Conservation (phyloP, 129 eudicot species). For the Chrysanthemum lavandulifolium region DNA sequence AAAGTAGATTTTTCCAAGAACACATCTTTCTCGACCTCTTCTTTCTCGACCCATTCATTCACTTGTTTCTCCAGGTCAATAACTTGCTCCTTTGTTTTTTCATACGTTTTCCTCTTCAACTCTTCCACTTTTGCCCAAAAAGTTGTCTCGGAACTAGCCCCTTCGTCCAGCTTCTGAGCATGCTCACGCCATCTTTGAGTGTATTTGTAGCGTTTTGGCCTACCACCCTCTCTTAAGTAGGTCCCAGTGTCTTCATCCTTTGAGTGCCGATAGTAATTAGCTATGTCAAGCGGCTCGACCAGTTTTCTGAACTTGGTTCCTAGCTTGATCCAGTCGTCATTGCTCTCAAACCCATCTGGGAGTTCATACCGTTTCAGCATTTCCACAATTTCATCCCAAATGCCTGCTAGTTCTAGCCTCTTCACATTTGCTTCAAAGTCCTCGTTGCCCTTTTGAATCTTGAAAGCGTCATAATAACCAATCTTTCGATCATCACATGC, state of each 20-base stretch:
- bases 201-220: slow-evolving; percentile 73
- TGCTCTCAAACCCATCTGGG: slow-evolving; percentile 82
- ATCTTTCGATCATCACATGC: slow-evolving; percentile 45
- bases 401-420: slow-evolving; percentile 84
- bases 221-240: slow-evolving; percentile 55
- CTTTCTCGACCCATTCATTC: slow-evolving; percentile 34
- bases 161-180: slow-evolving; percentile 38
- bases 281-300: slow-evolving; percentile 86
- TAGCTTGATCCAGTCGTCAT: slow-evolving; percentile 67
- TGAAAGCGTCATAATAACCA: slow-evolving; percentile 83
- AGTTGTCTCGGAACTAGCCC: slow-evolving; percentile 54
- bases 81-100: slow-evolving; percentile 41
- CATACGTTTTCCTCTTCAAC: slow-evolving; percentile 39
- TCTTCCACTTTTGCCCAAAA: slow-evolving; percentile 97
- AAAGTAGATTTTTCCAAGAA: slow-evolving; percentile 70
- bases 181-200: slow-evolving; percentile 87
- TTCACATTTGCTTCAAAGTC: slow-evolving; percentile 74
- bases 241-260: slow-evolving; percentile 89
- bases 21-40: slow-evolving; percentile 45
- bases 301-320: slow-evolving; percentile 65
- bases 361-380: slow-evolving; percentile 86
- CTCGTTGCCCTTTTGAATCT: slow-evolving; percentile 53
- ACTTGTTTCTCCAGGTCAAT: slow-evolving; percentile 47
- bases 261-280: slow-evolving; percentile 80
- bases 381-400: slow-evolving; percentile 88